phyloP scores from a whole-genome alignment of 345 rosid genomes.

The Camelina sativa region DNA sequence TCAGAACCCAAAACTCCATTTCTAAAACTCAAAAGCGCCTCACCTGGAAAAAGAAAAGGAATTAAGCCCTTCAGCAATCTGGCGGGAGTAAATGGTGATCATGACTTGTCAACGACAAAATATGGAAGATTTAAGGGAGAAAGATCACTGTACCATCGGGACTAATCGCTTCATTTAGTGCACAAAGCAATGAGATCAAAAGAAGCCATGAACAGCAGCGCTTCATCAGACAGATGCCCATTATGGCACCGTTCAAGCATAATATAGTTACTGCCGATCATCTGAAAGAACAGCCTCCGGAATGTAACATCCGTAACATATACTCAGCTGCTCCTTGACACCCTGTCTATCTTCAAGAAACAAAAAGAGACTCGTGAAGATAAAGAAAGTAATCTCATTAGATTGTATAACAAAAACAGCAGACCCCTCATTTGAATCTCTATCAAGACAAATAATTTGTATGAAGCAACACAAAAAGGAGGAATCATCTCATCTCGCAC shows the following conservation, averaged over 20 bases:
- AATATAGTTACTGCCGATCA: conserved; percentile 64
- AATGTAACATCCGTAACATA: conserved; percentile 53
- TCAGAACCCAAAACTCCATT: conserved; percentile 68
- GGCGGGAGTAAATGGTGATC: conserved; percentile 41
- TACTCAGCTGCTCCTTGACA: conserved; percentile 45
- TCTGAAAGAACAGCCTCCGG: conserved; percentile 60
- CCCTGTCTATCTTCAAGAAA: conserved; percentile 37
- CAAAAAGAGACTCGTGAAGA: conserved; percentile 41
- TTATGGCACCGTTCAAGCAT: conserved; percentile 71
- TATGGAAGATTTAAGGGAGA: conserved; percentile 47
- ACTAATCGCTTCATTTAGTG: conserved; percentile 49
- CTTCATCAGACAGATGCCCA: conserved; percentile 67
- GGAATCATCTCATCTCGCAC: too few relatives aligned
- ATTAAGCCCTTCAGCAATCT: conserved; percentile 32
- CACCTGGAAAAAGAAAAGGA: conserved; percentile 56
- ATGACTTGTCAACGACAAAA: conserved; percentile 48
- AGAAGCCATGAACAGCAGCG: conserved; percentile 58
- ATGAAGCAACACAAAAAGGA: background rate
- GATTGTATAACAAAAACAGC: background rate
- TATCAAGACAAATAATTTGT: background rate
- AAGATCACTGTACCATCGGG: conserved; percentile 30
- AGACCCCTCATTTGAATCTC: conserved; percentile 8
- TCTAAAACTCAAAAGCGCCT: conserved; percentile 83
- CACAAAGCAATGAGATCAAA: conserved; percentile 53
- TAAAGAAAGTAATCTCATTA: conserved; percentile 8